These are phyloP conservation scores for Fusarium multiceps DNA, from an alignment of 2,329 filamentous ascomycete species.

Conservation along the genomic window DNA sequence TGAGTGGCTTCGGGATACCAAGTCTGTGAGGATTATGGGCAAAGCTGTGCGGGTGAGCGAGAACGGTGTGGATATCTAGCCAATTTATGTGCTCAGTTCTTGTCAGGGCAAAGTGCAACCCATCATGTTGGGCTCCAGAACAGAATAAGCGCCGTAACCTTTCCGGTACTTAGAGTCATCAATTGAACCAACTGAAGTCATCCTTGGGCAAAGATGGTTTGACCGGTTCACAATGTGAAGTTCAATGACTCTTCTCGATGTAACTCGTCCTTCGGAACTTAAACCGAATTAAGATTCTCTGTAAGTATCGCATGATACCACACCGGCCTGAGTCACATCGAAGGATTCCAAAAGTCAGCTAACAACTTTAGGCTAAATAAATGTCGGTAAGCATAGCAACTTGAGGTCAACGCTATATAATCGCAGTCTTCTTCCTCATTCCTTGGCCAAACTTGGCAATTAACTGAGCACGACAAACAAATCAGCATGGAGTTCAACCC, in stretches of 20 bases:
- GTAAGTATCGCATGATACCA: background rate
- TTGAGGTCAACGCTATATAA: background rate
- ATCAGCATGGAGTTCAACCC: background rate
- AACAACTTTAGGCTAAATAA: background rate
- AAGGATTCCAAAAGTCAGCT: background rate
- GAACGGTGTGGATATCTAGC: background rate
- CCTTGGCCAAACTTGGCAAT: background rate
- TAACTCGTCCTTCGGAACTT: background rate
- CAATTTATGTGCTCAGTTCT: accelerated
- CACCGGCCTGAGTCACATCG: background rate
- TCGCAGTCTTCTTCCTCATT: accelerated
- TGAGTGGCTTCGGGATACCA: background rate
- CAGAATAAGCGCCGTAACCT: no score
- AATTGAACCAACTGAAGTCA: accelerated
- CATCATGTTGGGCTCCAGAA: no score
- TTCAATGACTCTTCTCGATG: no score
- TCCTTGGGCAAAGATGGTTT: background rate
- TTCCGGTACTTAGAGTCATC: accelerated
- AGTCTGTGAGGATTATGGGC: conserved; percentile 11
- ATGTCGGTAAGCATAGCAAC: background rate
- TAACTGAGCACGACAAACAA: background rate
- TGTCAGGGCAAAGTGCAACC: background rate
- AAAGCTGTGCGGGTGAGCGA: background rate
- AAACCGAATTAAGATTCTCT: background rate
- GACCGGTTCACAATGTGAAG: no score